A percentile compares a stretch with the other conserved stretches of the same genome.
phyloP scores from a whole-genome alignment of 495 filamentous ascomycete species.

The Hypoxylon intermedium region DNA sequence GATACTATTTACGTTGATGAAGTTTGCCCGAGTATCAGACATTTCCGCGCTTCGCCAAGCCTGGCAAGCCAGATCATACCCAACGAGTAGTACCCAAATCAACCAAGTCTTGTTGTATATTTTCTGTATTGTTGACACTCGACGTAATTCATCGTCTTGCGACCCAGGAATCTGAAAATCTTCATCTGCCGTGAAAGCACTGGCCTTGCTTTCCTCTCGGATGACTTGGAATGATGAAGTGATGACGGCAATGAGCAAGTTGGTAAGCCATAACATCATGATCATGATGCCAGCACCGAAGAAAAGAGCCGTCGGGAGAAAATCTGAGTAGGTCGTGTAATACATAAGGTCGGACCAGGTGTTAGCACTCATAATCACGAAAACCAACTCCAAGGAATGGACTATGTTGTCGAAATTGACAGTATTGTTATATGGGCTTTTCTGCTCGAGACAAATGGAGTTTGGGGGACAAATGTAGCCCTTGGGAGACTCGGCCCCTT shows the following conservation, averaged over 20 bases:
- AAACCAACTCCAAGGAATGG: conserved; percentile 92
- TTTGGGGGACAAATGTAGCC: conserved; percentile 88
- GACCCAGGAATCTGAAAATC: conserved; percentile 51
- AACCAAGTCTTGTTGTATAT: conserved; percentile 74
- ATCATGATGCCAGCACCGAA: conserved; percentile 89
- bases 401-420: conserved; percentile 95
- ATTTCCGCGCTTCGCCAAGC: conserved; percentile 77
- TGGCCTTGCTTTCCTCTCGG: conserved; percentile 91
- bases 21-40: conserved; percentile 57
- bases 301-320: conserved; percentile 81
- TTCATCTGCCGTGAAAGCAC: conserved; percentile 85
- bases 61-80: conserved; percentile 76
- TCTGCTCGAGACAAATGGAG: conserved; percentile 79
- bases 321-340: conserved; percentile 88
- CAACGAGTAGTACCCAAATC: conserved; percentile 83
- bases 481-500: conserved; percentile 65
- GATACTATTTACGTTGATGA: conserved; percentile 70
- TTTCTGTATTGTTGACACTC: conserved; percentile 65
- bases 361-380: conserved; percentile 97
- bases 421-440: conserved; percentile 83
- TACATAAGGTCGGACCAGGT: conserved; percentile 96
- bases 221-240: conserved; percentile 99
- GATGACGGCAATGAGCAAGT: conserved; percentile 96
- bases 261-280: conserved; percentile 95
- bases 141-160: conserved; percentile 56